Evolutionary conservation across 208 protist species (phyloP), one percentile per base, ranked within the genome.

Genomic region (Entamoeba dispar): DNA sequence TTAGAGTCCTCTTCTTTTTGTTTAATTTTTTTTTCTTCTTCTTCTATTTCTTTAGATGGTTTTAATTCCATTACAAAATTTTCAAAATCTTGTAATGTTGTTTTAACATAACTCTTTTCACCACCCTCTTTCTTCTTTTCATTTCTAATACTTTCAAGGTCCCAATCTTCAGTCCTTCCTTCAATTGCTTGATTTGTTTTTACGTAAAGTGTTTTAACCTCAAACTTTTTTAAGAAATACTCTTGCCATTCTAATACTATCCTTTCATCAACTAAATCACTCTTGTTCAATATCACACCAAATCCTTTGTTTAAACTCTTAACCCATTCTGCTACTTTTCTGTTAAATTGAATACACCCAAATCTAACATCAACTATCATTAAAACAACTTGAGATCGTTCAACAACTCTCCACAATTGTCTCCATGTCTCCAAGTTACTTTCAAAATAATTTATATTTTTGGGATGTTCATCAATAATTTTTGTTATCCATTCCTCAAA

Each of bases 1-100:
- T 97, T 31, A 96, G 95, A 50, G 93, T 92, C 49, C 96, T 95
- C 22, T 96, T 96, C 5, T 93, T 93, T 12, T 96, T 96, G 51
- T 96, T 94, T 7, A 57, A 49, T 50, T 27, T 0, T 1, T 12
- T 22, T 38, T 38, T 94, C 61, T 34, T 94, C 93, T 14, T 94
- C 93, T 17, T 94, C 3, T 47, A 93, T 49, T 51, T 94, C 38
- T 43, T 93, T 22, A 50, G 50, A 2, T 43, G 50, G 93, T 34
- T 93, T 19, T 50, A 93, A 17, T 69, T 27, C 17, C 12, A 92
- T 93, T 12, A 69, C 94, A n/a, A 93, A 31, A 22, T 94, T 34
- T 49, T 94, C 12, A 17, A 94, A 73, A 31, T 38, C 38, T 50
- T 93, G 90, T 50, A 93, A 3, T n/a, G 22, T 51, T 19, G 93